These are phyloP conservation scores for Cryptococcus hybrid DNA, from an alignment of 1,284 basidiomycete species.

Conservation along the genomic window DNA sequence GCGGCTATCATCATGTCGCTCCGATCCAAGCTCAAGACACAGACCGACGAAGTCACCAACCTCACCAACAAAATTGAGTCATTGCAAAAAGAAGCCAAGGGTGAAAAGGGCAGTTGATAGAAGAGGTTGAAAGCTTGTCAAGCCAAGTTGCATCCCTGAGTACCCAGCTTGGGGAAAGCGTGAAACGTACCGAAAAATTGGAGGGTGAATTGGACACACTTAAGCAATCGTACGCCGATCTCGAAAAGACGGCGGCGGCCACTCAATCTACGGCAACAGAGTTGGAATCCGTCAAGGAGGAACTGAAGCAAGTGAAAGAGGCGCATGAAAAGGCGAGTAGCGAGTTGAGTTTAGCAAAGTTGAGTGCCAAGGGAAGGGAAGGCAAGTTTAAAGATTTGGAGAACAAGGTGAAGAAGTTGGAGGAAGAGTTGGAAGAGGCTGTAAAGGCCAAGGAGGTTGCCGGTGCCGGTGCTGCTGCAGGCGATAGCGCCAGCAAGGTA, in stretches of 20 bases:
- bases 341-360: conserved; percentile 13
- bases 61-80: conserved; percentile 44
- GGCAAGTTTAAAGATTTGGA: conserved; percentile 21
- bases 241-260: conserved; percentile 22
- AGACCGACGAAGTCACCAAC: conserved; percentile 62
- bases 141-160: conserved; percentile 41
- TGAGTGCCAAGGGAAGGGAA: conserved; percentile 11
- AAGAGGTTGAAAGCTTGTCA: conserved; percentile 43
- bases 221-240: conserved; percentile 24
- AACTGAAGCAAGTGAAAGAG: conserved; percentile 29
- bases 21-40: conserved; percentile 72
- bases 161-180: conserved; percentile 22
- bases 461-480: not conserved
- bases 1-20: conserved; percentile 75
- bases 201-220: conserved; percentile 30
- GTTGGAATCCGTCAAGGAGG: conserved; percentile 22
- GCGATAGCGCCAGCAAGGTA: not conserved
- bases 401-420: conserved; percentile 13
- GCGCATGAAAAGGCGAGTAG: conserved; percentile 24
- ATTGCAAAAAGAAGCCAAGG: conserved; percentile 42
- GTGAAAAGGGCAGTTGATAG: conserved; percentile 53
- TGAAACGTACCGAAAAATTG: conserved; percentile 11
- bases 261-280: conserved; percentile 19
- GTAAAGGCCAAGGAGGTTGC: not conserved
- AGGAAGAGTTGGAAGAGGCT: conserved; percentile 10